Evolutionary conservation across 805 yeast genomes (phyloP).

Genomic region (Cyberlindnera americana): DNA sequence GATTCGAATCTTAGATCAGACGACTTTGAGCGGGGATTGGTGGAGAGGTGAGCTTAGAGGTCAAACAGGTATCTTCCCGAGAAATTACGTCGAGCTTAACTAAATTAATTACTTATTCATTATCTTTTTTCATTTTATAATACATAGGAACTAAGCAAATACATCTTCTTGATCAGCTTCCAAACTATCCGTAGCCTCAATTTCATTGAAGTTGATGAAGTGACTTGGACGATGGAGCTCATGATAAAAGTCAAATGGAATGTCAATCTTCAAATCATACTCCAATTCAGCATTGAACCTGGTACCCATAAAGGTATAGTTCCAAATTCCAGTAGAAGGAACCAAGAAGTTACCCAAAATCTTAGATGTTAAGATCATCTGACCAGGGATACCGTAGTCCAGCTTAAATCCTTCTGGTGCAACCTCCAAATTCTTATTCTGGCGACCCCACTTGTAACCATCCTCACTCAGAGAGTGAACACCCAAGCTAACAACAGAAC

Average conservation of each 20-base stretch:
- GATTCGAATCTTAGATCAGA: conserved; percentile 34
- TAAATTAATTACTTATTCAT: not conserved
- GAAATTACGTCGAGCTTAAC: conserved; percentile 18
- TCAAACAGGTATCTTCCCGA: conserved; percentile 21
- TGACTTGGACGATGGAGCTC: conserved; percentile 88
- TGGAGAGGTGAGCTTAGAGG: conserved; percentile 25
- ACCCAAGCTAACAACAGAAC: conserved; percentile 74
- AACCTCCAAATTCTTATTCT: conserved; percentile 50
- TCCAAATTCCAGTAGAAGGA: conserved; percentile 86
- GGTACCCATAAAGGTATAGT: conserved; percentile 83
- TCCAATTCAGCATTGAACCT: conserved; percentile 65
- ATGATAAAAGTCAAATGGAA: conserved; percentile 80
- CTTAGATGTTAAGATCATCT: conserved; percentile 68
- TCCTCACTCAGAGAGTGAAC: conserved; percentile 57
- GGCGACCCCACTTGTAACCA: conserved; percentile 77
- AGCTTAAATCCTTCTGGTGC: conserved; percentile 68
- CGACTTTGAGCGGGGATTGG: conserved; percentile 18
- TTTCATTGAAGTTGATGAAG: conserved; percentile 67
- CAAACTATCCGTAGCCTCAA: conserved; percentile 46
- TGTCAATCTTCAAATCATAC: conserved; percentile 66
- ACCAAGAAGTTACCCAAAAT: conserved; percentile 81
- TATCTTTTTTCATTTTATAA: not conserved
- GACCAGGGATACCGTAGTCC: conserved; percentile 56
- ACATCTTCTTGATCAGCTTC: conserved; percentile 70
- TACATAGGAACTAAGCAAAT: conserved; percentile 34